Base-by-base conservation (phyloP, 352 stramenopile genomes). In the Phytophthora podocarpi region DNA sequence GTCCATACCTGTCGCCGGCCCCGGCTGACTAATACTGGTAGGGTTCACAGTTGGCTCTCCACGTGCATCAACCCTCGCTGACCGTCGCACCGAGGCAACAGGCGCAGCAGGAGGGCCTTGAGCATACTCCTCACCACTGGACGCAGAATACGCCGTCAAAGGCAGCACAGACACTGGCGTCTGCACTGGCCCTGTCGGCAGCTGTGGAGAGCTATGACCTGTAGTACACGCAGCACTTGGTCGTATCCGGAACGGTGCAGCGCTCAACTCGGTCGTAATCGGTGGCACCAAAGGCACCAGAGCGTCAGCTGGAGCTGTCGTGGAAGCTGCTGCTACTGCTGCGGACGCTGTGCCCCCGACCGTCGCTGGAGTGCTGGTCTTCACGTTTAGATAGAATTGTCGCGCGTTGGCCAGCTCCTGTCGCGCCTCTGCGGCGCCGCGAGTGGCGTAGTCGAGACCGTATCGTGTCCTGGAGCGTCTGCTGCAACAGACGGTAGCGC, bases 391-490 rank as follows among this genome's bases (percentile, higher is more conserved):
- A 21, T 28, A 52, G 23, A 64, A 72, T 48, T 72, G 49, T 27
- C 64, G 28, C n/a, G 50, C 36, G 31, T 28, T 56, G 1, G 21
- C 27, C 24, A 67, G 31, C 35, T 72, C 57, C 57, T 57, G 48
- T 39, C 57, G 49, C 26, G 62, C 48, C n/a, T 66, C 55, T 8
- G 40, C 47, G 28, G 39, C 27, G 12, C 30, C 16, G 16, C 55
- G 39, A 15, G 53, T 36, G n/a, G 54, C 32, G 20, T 52, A 64
- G 37, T 72, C 64, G n/a, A 72, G 51, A 4, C 50, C 64, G n/a
- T 46, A 24, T n/a, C 55, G 55, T 61, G 41, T 70, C 55, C 20
- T 57, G 32, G 16, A 70, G 62, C 11, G 37, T 43, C 36, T 67
- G 42, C 15, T 59, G 63, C n/a, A 72, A 46, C 2, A 56, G 31